Base-by-base conservation (phyloP, 1,284 basidiomycete species). In the Serendipita sp. region DNA sequence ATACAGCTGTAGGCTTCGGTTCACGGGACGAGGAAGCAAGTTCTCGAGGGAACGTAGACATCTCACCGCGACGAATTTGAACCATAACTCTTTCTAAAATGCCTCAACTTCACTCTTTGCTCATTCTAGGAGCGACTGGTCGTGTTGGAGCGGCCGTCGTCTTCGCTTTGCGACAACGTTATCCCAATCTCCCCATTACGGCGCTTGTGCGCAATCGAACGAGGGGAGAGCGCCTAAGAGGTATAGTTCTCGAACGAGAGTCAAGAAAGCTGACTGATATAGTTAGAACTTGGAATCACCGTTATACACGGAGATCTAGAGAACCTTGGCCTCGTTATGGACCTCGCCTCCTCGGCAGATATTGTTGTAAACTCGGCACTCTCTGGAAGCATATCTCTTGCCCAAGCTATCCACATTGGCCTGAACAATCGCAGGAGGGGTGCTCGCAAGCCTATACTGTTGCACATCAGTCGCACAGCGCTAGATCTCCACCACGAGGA, bases 201-300 rank as follows among this genome's bases (percentile, higher is more conserved):
- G 53, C 53, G 17, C 53, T 58, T 58, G 53, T 58, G 22, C 53
- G 53, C 38, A 29, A 58, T n/a, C 53, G 53, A 17, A 34, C 22
- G 10, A n/a, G 26, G 32, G 17, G 53, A 8, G 53, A 34, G 32
- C 22, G 30, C 53, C 34, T 58, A 34, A 35, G 32, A 22, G 53
- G 53, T 58, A 30, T 32, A 26, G n/a, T 32, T 8, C 6, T 17
- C 53, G 8, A 17, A 2, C n/a, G 15, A 30, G 53, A 1, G 32
- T 10, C 53, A 22, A 22, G n/a, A 30, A 58, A 8, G 5, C 6
- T 58, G 12, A 34, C 53, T 30, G 6, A 58, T 30, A 10, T 10
- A n/a, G 8, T 22, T 30, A 58, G 53, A 58, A n/a, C 2, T 58
- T 58, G 53, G 53, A 26, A 58, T 58, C 53, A 58, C 6, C 34